Evolutionary conservation across 371 early-diverging fungal genomes (phyloP), one percentile per base, ranked within the genome.

Genomic region (Syncephalastrum monosporum): DNA sequence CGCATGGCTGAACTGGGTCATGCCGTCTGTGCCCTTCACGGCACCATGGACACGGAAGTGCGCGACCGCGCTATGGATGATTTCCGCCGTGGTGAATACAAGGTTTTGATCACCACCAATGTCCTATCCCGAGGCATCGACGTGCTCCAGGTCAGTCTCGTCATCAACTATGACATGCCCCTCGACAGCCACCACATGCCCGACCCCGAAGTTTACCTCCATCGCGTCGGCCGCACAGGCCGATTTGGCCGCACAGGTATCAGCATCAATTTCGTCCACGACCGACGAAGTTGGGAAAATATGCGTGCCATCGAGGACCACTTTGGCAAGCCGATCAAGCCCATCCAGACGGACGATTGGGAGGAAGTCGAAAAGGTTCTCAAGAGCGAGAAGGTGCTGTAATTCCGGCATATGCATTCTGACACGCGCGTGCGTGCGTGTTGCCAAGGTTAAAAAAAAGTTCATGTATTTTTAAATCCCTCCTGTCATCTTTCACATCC

Each of bases 191-290:
- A 70, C 10, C 67, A 67, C 13, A 67, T 69, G 5, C 89, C 94
- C 0, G 97, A 96, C 55, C 84, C 84, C 7, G 98, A 98, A 66
- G 97, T 98, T 0, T 99, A 99, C 66, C 79, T 99, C 42, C 99
- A 99, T 70, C 88, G 99, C 59, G 97, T 99, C 63, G 99, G 99
- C 8, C 88, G 99, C 65, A 98, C 99, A 0, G 99, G 99, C 38
- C 87, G 99, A 53, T 99, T 99, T 68, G 98, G 99, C 16, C 90
- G 99, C 56, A 86, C 86, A 0, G 99, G 99, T 27, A 94, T 97
- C 24, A 90, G 91, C 48, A 91, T 99, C 74, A 99, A 98, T 75
- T 96, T 99, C 82, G 90, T 97, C 0, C 91, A 92, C 62, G 89
- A 94, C 65, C 67, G 79, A 38, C 63, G 67, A 65, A 85, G 83